phyloP scores from a whole-genome alignment of 2,329 filamentous ascomycete species.

The Colletotrichum zoysiae region DNA sequence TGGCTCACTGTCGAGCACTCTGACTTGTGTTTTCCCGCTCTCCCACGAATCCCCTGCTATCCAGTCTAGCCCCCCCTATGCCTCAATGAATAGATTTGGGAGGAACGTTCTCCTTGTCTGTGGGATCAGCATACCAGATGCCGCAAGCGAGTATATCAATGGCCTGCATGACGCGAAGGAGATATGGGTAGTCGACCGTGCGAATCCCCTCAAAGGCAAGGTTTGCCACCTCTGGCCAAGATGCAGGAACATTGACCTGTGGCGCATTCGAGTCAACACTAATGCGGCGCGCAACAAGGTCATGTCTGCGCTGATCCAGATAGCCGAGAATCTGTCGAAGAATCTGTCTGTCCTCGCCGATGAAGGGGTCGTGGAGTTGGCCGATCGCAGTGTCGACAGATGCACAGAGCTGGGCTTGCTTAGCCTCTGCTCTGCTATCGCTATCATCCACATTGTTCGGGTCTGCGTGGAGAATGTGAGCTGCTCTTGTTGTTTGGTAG shows the following conservation, averaged over 20 bases:
- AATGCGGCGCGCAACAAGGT: neutral
- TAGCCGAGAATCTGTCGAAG: neutral
- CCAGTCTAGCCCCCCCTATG: neutral
- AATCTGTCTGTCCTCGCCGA: neutral
- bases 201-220: neutral
- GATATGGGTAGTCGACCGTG: neutral
- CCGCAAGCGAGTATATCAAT: neutral
- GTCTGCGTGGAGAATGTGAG: neutral
- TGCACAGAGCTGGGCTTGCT: neutral
- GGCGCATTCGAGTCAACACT: constrained; percentile 8
- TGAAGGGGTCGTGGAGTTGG: constrained; percentile 2
- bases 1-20: neutral
- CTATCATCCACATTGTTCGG: neutral
- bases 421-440: neutral
- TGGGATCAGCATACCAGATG: neutral
- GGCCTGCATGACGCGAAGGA: constrained; percentile 7
- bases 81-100: neutral
- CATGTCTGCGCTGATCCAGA: neutral
- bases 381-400: neutral
- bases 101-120: neutral
- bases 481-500: neutral
- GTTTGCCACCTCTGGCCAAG: neutral
- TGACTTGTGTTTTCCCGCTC: neutral
- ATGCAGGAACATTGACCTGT: constrained; percentile 1
- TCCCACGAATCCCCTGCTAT: too few relatives aligned